Base-by-base conservation (phyloP, 83 land plant species). In the Larix sibirica region DNA sequence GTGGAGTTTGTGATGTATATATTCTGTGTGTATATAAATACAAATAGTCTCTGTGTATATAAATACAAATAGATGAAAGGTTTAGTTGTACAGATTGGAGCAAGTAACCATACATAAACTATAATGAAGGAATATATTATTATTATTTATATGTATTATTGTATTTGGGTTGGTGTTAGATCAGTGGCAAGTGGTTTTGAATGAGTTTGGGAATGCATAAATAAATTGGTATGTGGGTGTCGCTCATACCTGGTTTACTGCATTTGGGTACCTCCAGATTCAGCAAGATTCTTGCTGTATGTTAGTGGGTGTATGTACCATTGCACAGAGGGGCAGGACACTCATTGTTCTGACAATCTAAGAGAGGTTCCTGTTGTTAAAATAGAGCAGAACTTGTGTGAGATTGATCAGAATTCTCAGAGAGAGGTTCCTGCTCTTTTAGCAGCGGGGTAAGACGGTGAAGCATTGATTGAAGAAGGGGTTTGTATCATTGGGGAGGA, bases 171-270 rank as follows among this genome's bases (percentile, higher is more conserved):
- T 70, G 75, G 75, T 70, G 18, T 71, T 18, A 38, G 54, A 40
- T n/a, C 23, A 70, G 54, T 40, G 23, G 24, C 76, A 71, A 71
- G 76, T 71, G 76, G 76, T 12, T 47, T 47, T 47, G 47, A 71
- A 38, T 71, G 50, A 71, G 76, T 71, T 42, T 47, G n/a, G 76
- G 54, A 3, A 71, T 71, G 54, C 76, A 71, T 21, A 40, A 3
- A 71, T 42, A 71, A 38, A 20, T 71, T 6, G 76, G 76, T 47
- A 71, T 71, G 5, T 71, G 76, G 76, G 13, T 71, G 24, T 40
- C 40, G 54, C n/a, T 38, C 9, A 42, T 40, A 8, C 26, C 23
- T 13, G 7, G 75, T 70, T n/a, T 5, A 1, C 75, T 36, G 75
- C 50, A 40, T 70, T 18, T 70, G 50, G 14, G 38, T 69, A 33